Base-by-base conservation (phyloP, 2,329 filamentous ascomycete genomes). In the Thielaviopsis euricoi region DNA sequence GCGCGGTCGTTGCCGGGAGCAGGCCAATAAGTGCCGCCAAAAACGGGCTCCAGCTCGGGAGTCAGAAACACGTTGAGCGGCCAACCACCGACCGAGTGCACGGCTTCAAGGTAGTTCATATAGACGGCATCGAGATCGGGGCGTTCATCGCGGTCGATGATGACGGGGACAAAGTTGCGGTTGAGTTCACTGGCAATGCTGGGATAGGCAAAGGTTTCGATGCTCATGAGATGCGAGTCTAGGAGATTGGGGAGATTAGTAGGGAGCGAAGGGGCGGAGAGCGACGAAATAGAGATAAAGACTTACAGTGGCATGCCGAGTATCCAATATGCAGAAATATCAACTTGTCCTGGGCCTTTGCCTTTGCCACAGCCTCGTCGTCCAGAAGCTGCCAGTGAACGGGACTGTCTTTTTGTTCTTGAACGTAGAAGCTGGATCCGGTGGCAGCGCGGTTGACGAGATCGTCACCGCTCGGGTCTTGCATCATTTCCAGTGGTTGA, bases 31-130 rank as follows among this genome's bases (percentile, higher is more conserved):
- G 91, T 96, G 23, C 91, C 91, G 43, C 93, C 93, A 70, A 96
- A 97, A 10, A 98, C 86, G 0, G 93, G 93, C 66, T 95, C 85
- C 25, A 97, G 78, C 64, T 95, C 85, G 0, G 93, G 89, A 0
- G 93, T 98, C 29, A 97, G 78, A 68, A 98, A 97, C n/a, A 95
- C 84, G 66, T 96, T 97, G 61, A 97, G 73, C 0, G 93, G 93
- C 90, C 93, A 97, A 46, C 93, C 93, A 10, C 89, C 91, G 1
- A 81, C 85, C 21, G 87, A 89, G 60, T 86, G 95, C 12, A 93
- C 91, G 1, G 91, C 91, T 68, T 96, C 89, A 48, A 95, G 85
- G 69, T 95, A 98, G 73, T 95, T 95, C 89, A 96, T 96, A 70
- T 97, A 97, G 63, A 97, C 90, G 61, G 87, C 83, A 67, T 98